These are phyloP conservation scores for Inga laurina DNA, from an alignment of 306 rosid genomes.

Conservation along the genomic window DNA sequence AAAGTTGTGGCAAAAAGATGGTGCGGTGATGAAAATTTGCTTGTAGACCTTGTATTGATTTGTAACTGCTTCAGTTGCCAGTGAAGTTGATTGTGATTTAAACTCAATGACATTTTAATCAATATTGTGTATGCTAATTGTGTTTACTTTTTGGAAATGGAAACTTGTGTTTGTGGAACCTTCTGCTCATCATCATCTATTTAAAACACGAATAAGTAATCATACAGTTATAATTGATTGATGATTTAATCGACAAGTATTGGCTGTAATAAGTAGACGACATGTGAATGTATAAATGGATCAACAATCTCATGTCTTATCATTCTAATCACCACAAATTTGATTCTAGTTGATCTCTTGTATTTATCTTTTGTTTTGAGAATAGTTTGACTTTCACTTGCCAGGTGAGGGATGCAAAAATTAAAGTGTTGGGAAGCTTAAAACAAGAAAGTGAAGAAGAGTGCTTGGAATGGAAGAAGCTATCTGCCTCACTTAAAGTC, in stretches of 20 bases:
- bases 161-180: conserved; percentile 11
- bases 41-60: background rate
- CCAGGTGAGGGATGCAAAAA: conserved; percentile 88
- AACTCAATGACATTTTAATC: background rate
- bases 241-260: background rate
- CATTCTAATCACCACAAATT: conserved; percentile 14
- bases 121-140: conserved; percentile 20
- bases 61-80: conserved; percentile 2
- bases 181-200: conserved; percentile 10
- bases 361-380: conserved; percentile 11
- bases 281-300: background rate
- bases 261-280: conserved; percentile 1
- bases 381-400: conserved; percentile 32
- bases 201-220: conserved; percentile 10
- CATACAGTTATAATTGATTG: background rate
- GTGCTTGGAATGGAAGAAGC: conserved; percentile 68
- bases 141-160: conserved; percentile 5
- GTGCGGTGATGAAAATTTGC: conserved; percentile 9
- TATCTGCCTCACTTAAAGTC: conserved; percentile 77
- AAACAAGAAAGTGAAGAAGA: conserved; percentile 78
- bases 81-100: conserved; percentile 11
- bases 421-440: conserved; percentile 75
- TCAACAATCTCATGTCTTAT: background rate
- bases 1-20: background rate
- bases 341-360: conserved; percentile 22